Evolutionary conservation across 2,329 filamentous ascomycete species (phyloP).

Genomic region (Penicillium freii): DNA sequence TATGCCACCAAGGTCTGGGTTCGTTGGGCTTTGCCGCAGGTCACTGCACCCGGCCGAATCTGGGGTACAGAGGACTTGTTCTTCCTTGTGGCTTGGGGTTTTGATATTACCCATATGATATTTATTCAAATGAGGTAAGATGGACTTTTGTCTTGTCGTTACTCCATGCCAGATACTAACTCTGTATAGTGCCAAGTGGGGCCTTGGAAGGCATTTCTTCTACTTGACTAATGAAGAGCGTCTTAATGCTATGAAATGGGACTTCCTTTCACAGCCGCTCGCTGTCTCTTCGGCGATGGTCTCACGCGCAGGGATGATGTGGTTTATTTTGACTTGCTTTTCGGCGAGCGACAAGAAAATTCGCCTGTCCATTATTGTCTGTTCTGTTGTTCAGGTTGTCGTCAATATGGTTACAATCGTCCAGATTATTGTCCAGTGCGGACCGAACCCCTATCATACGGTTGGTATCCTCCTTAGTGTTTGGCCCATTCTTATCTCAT

Average conservation of each 20-base stretch:
- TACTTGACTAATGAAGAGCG: constrained; percentile 28
- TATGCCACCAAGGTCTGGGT: constrained; percentile 33
- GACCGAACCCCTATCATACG: constrained; percentile 32
- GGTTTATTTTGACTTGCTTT: constrained; percentile 38
- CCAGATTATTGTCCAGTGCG: constrained; percentile 39
- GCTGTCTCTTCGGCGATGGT: constrained; percentile 36
- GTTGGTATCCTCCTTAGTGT: constrained; percentile 11
- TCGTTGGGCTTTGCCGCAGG: constrained; percentile 32
- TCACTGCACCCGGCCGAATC: constrained; percentile 32
- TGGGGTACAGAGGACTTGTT: constrained; percentile 38
- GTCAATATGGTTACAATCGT: constrained; percentile 35
- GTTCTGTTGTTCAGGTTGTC: constrained; percentile 33
- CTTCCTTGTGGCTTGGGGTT: constrained; percentile 29
- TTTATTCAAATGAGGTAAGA: constrained; percentile 34
- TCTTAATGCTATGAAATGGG: constrained; percentile 28
- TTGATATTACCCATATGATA: constrained; percentile 35
- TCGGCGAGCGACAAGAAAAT: constrained; percentile 30
- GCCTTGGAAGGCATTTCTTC: constrained; percentile 35
- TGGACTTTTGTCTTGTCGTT: no score
- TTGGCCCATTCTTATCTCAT: constrained; percentile 23
- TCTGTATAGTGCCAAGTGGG: constrained; percentile 27
- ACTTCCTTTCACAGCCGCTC: constrained; percentile 24
- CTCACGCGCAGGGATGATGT: constrained; percentile 39
- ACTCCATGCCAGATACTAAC: neutral
- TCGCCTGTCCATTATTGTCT: constrained; percentile 32